Base-by-base conservation (phyloP, 2,329 filamentous ascomycete species). In the Calonectria henricotiae region DNA sequence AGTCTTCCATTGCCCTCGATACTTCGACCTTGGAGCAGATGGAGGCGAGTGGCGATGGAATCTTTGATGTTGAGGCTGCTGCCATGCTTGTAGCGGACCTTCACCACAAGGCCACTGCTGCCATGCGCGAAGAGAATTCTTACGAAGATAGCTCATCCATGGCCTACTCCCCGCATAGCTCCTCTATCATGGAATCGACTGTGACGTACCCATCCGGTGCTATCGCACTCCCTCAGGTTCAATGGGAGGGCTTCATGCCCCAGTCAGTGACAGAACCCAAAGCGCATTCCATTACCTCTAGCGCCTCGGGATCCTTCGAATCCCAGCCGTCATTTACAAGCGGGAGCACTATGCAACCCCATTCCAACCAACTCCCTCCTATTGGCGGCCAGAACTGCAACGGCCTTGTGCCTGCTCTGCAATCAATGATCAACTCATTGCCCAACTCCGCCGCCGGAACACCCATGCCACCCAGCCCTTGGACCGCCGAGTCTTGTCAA, bases 1-100 rank as follows among this genome's bases (percentile, higher is more conserved):
- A 98, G 86, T 88, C 92, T 63, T 89, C 92, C 44, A 91, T 96
- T 80, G 77, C 92, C 73, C 90, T 98, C 77, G 96, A 98, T 80
- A 91, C 94, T 60, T 91, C 94, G 55, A 92, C 94, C 67, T 86
- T 98, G 78, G 95, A 98, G 85, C 95, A 98, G 83, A 95, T 98
- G 80, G 95, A 98, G 84, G 93, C 93, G 79, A 94, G 92, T 84
- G 94, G 92, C 82, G 96, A 98, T 82, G 93, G 92, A 82, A 93
- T 96, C 84, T 95, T 98, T 80, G 96, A 98, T 82, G 93, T 98
- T 80, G 96, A 99, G 88, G 95, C 96, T 78, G 96, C 96, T 77
- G 96, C 96, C 77, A 98, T 98, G 94, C 90, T 99, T 82, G 97
- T 99, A 86, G 96, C 96, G 81, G 95, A 98, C 85, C 93, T 98